phyloP scores from a whole-genome alignment of 2,329 filamentous ascomycete genomes.

The Leptoxyphium fumago region DNA sequence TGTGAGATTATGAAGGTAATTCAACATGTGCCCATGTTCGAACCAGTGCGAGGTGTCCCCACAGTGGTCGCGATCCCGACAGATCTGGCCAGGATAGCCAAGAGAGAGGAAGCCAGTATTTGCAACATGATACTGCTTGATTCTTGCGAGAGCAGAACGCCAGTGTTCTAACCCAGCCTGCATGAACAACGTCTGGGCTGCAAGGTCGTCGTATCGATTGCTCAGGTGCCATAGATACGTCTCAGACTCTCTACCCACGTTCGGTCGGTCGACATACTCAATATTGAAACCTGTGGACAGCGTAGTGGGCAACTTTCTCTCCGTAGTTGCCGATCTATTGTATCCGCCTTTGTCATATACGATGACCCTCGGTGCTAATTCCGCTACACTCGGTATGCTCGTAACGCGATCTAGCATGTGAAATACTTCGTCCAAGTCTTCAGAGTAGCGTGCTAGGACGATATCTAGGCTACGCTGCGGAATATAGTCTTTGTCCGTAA shows the following conservation, averaged over 20 bases:
- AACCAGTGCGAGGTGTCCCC: conserved; percentile 28
- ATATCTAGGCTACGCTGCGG: no score
- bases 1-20: no score
- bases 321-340: background rate
- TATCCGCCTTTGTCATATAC: conserved; percentile 7
- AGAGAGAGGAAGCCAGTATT: conserved; percentile 33
- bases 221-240: conserved; percentile 35
- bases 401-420: no score
- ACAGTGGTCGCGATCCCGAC: conserved; percentile 23
- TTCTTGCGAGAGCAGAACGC: conserved; percentile 21
- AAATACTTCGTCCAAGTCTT: no score
- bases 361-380: conserved; percentile 1
- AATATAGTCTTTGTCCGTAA: no score
- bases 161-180: conserved; percentile 30
- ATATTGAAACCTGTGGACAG: conserved; percentile 7
- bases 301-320: background rate
- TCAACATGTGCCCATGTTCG: conserved; percentile 5
- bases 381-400: no score
- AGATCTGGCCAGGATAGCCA: conserved; percentile 24
- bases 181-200: conserved; percentile 33
- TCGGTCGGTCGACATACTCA: conserved; percentile 12
- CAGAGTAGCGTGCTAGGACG: no score
- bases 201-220: conserved; percentile 27
- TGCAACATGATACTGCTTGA: conserved; percentile 25
- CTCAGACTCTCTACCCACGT: conserved; percentile 31